These are phyloP conservation scores for Herpotrichia juniperi DNA, from an alignment of 2,329 filamentous ascomycete species.

Conservation along the genomic window DNA sequence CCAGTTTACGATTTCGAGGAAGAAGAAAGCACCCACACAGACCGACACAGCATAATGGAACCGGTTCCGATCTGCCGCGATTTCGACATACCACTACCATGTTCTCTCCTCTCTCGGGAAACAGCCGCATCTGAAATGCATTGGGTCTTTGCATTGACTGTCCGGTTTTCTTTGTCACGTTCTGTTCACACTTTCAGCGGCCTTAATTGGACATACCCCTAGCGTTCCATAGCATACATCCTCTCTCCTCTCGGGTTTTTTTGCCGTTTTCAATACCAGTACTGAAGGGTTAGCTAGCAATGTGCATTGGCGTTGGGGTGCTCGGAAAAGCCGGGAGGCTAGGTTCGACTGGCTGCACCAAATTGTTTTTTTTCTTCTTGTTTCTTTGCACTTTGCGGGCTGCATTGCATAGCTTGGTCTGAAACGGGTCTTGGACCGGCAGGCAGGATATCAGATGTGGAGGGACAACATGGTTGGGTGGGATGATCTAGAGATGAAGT, in stretches of 20 bases:
- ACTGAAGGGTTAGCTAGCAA: background rate
- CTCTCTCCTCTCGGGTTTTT: background rate
- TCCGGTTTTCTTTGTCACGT: background rate
- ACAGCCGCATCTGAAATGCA: background rate
- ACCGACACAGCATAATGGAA: too few relatives aligned
- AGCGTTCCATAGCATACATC: background rate
- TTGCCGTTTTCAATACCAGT: background rate
- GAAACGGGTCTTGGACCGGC: too few relatives aligned
- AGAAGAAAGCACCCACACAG: slow-evolving; percentile 11
- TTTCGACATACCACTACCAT: background rate
- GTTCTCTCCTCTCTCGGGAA: background rate
- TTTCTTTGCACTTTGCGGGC: too few relatives aligned
- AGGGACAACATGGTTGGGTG: too few relatives aligned
- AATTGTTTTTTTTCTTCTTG: too few relatives aligned
- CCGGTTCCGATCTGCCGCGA: too few relatives aligned
- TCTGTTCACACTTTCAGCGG: background rate
- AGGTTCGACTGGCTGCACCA: too few relatives aligned
- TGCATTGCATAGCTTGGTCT: too few relatives aligned
- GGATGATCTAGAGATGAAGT: too few relatives aligned
- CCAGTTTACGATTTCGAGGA: slow-evolving; percentile 51
- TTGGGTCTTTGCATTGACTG: background rate
- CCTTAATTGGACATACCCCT: background rate
- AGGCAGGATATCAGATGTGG: too few relatives aligned
- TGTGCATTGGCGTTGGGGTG: slow-evolving; percentile 1
- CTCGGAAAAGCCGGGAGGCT: background rate